Percentiles rank a stretch among this genome's conserved stretches.
Conservation (phyloP, 768 basidiomycete genomes). For the Hypholoma sublateritium region DNA sequence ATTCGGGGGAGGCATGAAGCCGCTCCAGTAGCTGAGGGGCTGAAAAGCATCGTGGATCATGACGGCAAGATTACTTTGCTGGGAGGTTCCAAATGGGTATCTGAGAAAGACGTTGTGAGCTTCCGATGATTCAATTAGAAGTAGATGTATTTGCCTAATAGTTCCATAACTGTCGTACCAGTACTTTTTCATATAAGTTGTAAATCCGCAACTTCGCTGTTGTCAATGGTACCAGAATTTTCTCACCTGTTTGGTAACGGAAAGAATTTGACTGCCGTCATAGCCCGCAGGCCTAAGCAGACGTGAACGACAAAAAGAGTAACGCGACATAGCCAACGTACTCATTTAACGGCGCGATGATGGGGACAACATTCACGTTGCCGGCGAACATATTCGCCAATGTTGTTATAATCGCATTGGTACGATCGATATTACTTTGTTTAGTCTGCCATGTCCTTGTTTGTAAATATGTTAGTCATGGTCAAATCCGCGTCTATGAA, state of each 20-base stretch:
- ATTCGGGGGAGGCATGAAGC: conserved; percentile 52
- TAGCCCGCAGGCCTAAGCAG: conserved; percentile 70
- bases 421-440: conserved; percentile 64
- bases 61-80: conserved; percentile 64
- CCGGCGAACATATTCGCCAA: conserved; percentile 60
- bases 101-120: neutral
- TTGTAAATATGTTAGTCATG: neutral
- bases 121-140: neutral
- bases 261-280: conserved; percentile 48
- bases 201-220: neutral
- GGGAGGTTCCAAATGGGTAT: conserved; percentile 13
- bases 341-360: conserved; percentile 83
- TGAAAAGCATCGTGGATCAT: conserved; percentile 83
- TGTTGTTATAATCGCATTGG: conserved; percentile 60
- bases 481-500: neutral
- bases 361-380: conserved; percentile 53
- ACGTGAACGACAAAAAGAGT: neutral
- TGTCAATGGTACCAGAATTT: neutral
- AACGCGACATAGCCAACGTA: conserved; percentile 25
- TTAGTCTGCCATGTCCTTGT: conserved; percentile 63
- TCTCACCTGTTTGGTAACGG: conserved; percentile 43
- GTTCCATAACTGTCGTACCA: conserved; percentile 76
- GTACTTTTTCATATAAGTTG: conserved; percentile 41
- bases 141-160: conserved; percentile 49
- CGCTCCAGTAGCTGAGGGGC: conserved; percentile 65